Evolutionary conservation across 176 grass and related monocot species (phyloP), one percentile per base, ranked within the genome.

Genomic region (Phoenix roebelenii): DNA sequence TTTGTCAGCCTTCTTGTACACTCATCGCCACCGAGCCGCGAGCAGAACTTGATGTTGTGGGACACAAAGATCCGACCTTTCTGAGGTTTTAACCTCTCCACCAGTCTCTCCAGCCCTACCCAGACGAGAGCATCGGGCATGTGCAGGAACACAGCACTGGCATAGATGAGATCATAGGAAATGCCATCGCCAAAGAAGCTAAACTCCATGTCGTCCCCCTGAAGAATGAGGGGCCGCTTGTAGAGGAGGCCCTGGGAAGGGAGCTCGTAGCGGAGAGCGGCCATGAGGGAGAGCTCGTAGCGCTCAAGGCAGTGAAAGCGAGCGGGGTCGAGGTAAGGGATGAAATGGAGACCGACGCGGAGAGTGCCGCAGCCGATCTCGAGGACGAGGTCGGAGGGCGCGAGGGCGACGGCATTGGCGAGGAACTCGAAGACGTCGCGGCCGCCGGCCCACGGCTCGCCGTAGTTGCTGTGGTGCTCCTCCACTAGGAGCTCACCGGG

Each of bases 391-490:
- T 88, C 87, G 28, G 65, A 60, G 16, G 83, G 78, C 0, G 63
- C 16, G 23, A 97, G 87, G 3, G 53, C 68, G 0, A 81, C 64
- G 15, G 86, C 66, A 1, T 82, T 80, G 0, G 84, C 84, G 24
- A 97, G 87, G 66, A 97, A 97, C 58, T 91, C 87, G 1, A 97
- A 97, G 15, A 97, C 75, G 5, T 91, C 83, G 0, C 87, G 86
- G 50, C 90, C 92, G 15, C 92, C 87, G 0, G 92, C 92, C 92
- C 92, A 91, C 0, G 92, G 87, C 52, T 97, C 92, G 1, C 92
- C 83, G 19, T 97, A 97, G 55, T 97, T 97, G 48, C 92, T 97
- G 65, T 97, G 92, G 75, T 97, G 92, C 78, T 97, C 92, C 63
- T 97, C 92, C 5, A 97, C 92, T 5, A 97, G 81, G 28, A 97